A percentile compares a stretch with the other conserved stretches of the same genome.
Conservation (phyloP, 352 stramenopile species). For the Sclerospora graminicola region DNA sequence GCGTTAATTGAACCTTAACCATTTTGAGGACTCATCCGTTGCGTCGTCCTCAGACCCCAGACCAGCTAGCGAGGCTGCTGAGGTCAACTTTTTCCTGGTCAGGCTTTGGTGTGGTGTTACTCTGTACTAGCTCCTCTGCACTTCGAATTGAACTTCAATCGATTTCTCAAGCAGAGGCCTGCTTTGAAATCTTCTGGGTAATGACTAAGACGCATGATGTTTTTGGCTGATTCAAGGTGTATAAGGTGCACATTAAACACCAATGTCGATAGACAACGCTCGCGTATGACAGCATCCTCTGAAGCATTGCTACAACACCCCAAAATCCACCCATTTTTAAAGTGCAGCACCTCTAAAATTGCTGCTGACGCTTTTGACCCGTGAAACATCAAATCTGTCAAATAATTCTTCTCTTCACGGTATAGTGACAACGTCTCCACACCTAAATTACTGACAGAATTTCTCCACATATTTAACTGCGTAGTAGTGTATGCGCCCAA, state of each 20-base stretch:
- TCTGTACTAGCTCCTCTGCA: too few relatives aligned
- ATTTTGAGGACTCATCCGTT: too few relatives aligned
- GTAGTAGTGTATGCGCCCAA: slow-evolving; percentile 60
- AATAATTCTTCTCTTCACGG: slow-evolving; percentile 66
- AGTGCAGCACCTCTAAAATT: slow-evolving; percentile 63
- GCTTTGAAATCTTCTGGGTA: slow-evolving; percentile 48
- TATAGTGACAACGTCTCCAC: slow-evolving; percentile 31
- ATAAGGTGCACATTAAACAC: slow-evolving; percentile 73
- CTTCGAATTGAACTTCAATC: too few relatives aligned
- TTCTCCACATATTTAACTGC: slow-evolving; percentile 66
- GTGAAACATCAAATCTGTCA: slow-evolving; percentile 71
- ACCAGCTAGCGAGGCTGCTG: too few relatives aligned
- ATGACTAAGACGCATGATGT: slow-evolving; percentile 53
- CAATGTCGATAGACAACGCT: slow-evolving; percentile 50
- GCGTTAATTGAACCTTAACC: too few relatives aligned
- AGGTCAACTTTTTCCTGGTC: too few relatives aligned
- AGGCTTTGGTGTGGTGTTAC: too few relatives aligned
- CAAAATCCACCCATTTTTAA: slow-evolving; percentile 67
- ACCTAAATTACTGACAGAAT: slow-evolving; percentile 27
- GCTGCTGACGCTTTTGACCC: slow-evolving; percentile 36
- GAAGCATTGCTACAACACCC: slow-evolving; percentile 33
- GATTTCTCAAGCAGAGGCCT: slow-evolving; percentile 56
- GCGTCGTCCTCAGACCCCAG: too few relatives aligned
- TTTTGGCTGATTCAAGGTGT: slow-evolving; percentile 64
- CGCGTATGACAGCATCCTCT: slow-evolving; percentile 33